Base-by-base conservation (phyloP, 2,329 filamentous ascomycete genomes). In the Clarireedia hainanense region DNA sequence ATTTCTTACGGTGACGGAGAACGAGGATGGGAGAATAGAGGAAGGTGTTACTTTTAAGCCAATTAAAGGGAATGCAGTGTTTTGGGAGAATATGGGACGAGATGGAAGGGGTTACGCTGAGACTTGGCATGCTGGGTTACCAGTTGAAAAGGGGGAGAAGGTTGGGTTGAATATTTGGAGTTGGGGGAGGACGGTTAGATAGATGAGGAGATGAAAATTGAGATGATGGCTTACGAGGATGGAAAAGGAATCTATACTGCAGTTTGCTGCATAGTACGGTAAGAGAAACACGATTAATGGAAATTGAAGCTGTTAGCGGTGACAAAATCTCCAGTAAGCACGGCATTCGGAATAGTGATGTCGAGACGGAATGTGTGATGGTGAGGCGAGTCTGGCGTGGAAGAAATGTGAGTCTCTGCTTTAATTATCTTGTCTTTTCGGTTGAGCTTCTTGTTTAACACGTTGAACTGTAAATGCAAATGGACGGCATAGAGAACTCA, bases 121-220 rank as follows among this genome's bases (percentile, higher is more conserved):
- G 68, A 80, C 78, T 34, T 80, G 80, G 73, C 81, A 85, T 73
- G 80, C 80, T 45, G 80, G 79, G 5, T 70, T 83, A 64, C 80
- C 81, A 7, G 80, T 85, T 0, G 68, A 69, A 49, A 72, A 68
- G 42, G 81, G 81, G 2, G 73, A 70, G 39, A 84, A 85, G 71
- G 74, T 84, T 56, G 81, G 81, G 0, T 67, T 84, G 68, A 84
- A 85, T 69, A 81, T 85, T 58, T 85, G 81, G 81, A 83, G 77
- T 68, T 84, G 80, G 80, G 68, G 64, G 34, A 49, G 36, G 10
- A 47, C 42, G 27, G n/a, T 47, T 6, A 50, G 30, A 30, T 55
- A 42, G 55, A 30, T 17, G 14, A 4, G 40, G 14, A 17, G 23
- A 17, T 17, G 17, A 20, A 17, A 15, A 2, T 46, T 34, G 20